A percentile compares a stretch with the other conserved stretches of the same genome.
These are phyloP conservation scores for Nyssa sinensis DNA, from an alignment of 148 eudicot species.

Conservation along the genomic window DNA sequence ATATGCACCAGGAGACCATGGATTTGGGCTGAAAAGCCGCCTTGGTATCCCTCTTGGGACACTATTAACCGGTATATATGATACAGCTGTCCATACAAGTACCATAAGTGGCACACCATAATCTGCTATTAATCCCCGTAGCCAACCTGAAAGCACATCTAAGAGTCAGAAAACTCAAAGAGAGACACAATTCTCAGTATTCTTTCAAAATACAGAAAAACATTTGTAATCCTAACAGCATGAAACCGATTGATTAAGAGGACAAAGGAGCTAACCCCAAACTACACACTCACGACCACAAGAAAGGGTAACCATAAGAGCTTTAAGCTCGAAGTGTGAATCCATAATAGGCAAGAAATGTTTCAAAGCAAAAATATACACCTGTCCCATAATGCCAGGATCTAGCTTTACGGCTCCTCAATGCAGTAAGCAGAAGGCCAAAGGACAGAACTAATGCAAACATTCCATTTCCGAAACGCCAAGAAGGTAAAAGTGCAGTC, in stretches of 20 bases:
- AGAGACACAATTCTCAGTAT: background rate
- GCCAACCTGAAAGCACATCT: conserved; percentile 52
- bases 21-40: conserved; percentile 93
- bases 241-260: no score
- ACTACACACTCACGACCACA: no score
- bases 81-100: conserved; percentile 89
- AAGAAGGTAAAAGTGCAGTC: conserved; percentile 69
- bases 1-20: conserved; percentile 98
- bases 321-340: background rate
- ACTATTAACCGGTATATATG: conserved; percentile 75
- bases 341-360: background rate
- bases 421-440: conserved; percentile 85
- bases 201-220: background rate
- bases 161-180: conserved; percentile 14
- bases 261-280: no score
- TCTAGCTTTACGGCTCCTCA: conserved; percentile 91
- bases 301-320: no score
- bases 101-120: conserved; percentile 99
- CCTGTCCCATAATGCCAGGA: conserved; percentile 99
- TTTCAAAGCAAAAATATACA: conserved; percentile 23
- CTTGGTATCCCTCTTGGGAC: conserved; percentile 95
- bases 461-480: conserved; percentile 99
- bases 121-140: conserved; percentile 88
- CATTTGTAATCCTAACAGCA: no score
- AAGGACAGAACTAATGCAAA: conserved; percentile 94